Evolutionary conservation across 441 rosid species (phyloP), one percentile per base, ranked within the genome.

Genomic region (Mallotus repandus): DNA sequence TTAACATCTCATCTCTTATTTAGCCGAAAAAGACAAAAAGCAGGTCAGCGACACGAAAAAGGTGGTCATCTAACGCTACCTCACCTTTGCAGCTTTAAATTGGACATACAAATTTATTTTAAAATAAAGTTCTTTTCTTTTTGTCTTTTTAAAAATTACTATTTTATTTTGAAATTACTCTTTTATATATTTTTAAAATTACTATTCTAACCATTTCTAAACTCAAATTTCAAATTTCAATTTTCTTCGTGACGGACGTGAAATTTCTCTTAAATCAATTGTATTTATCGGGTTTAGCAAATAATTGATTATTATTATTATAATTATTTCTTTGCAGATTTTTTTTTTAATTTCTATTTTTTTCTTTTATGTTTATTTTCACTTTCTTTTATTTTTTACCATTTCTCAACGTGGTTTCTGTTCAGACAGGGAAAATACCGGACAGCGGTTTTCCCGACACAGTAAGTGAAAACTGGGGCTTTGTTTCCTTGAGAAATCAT

Each of bases 181-280:
- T 74, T 61, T 15, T 53, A 67, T 63, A 1, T 50, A 9, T 5
- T 35, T 25, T 35, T 2, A 22, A 80, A 81, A 74, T 80, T 78
- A 81, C 89, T 18, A 62, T 73, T 55, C 38, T 61, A 67, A 13
- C 85, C 85, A 67, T 75, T 56, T 21, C 16, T 55, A 59, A 58
- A 70, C 74, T 72, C 66, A 71, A 79, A 69, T 78, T 84, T 77
- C 76, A 76, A 79, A 79, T 19, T 82, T 70, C 76, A 79, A 74
- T 74, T 78, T 68, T 73, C 84, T 74, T 81, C 76, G 83, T 80
- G 75, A 84, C 97, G 94, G 94, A 91, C 93, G 85, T 84, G 81
- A 91, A 91, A 80, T 32, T 71, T 70, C 75, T 77, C 84, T 89
- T 71, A 89, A 89, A 87, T 84, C 78, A 80, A 84, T 53, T 84